Base-by-base conservation (phyloP, 2,329 filamentous ascomycete genomes). In the Venturia oleaginea region DNA sequence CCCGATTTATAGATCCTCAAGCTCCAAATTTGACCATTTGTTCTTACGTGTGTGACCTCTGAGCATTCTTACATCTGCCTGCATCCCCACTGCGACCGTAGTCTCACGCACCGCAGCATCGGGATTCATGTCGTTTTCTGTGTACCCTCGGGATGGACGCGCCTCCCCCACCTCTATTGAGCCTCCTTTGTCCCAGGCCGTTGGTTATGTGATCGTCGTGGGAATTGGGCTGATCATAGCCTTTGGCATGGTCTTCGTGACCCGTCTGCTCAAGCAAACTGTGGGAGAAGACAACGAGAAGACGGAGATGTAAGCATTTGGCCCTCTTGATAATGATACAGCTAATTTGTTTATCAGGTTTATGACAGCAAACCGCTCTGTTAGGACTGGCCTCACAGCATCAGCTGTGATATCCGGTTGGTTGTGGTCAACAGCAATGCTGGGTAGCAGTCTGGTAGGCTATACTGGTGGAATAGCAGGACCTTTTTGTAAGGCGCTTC, bases 381-480 rank as follows among this genome's bases (percentile, higher is more conserved):
- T 84, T 0, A 76, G 78, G 1, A 81, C 80, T 0, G 81, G 81
- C 0, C 67, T 83, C 30, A 83, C 80, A 10, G 78, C 81, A 2
- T 83, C 81, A 0, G 81, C 81, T 7, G 81, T 83, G 0, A 78
- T 83, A 22, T 83, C 81, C 7, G 74, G 79, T 0, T 84, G 81
- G 81, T 75, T 83, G 2, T 83, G 80, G 79, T 81, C 78, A 27
- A 83, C 81, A 0, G 80, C 81, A 0, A 76, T 83, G 67, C 72
- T 84, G 0, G 80, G 80, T 0, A 79, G 79, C 11, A 76, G 76
- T 0, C 73, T 82, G 2, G 80, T 83, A 0, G 81, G 81, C 0
- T 84, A 84, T 67, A 77, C 77, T 61, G 83, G 82, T 68, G 83
- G 83, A 0, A 74, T 84, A 1, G 79, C 81, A 1, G 81, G 81